Conservation (phyloP, 108 stramenopile genomes). For the Nannochloropsis granulata region DNA sequence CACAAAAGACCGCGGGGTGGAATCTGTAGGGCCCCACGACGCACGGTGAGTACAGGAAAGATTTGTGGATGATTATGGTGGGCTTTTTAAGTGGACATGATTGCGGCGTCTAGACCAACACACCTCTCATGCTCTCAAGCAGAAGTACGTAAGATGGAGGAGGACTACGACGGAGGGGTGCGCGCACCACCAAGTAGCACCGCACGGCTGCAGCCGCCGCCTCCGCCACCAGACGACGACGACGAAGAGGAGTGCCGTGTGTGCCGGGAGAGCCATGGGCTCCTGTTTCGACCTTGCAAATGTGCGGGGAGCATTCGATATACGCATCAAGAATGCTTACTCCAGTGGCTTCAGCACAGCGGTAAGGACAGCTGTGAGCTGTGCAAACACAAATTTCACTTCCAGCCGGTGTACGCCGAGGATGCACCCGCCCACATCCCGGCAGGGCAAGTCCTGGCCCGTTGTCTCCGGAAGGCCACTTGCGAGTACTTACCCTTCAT, state of each 20-base stretch:
- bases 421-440: neutral
- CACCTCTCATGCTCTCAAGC: too few species aligned
- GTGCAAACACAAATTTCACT: constrained; percentile 13
- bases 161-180: neutral
- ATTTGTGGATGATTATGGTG: too few species aligned
- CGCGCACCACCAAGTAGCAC: neutral
- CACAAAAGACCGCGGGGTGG: too few species aligned
- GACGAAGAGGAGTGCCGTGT: constrained; percentile 7
- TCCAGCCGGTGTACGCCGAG: neutral
- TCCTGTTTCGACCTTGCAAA: neutral
- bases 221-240: neutral
- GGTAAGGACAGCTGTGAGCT: constrained; percentile 34
- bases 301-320: neutral
- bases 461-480: constrained; percentile 46
- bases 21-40: too few species aligned
- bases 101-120: too few species aligned
- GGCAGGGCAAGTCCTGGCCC: constrained; percentile 13
- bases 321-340: constrained; percentile 31
- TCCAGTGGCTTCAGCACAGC: constrained; percentile 33
- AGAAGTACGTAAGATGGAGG: neutral
- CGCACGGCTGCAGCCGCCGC: neutral
- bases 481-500: constrained; percentile 58
- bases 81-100: too few species aligned
- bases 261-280: neutral
- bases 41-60: too few species aligned